Evolutionary conservation across 148 eudicot genomes (phyloP).

Genomic region (Euryodendron excelsum): DNA sequence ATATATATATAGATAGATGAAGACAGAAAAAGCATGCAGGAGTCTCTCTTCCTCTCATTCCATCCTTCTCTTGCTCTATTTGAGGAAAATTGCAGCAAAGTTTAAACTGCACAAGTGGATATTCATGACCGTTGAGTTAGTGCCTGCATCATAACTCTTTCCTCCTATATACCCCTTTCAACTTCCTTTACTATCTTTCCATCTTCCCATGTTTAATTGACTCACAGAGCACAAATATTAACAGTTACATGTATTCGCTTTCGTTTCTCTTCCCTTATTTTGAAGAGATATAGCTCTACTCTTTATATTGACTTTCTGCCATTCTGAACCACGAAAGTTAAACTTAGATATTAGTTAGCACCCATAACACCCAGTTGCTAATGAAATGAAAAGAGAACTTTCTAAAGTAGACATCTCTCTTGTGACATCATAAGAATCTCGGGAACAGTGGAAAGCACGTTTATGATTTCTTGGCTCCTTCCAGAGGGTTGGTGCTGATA

Average conservation of each 20-base stretch:
- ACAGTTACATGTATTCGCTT: background rate
- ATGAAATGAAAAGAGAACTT: background rate
- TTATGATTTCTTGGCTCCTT: background rate
- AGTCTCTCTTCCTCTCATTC: background rate
- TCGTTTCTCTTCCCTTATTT: background rate
- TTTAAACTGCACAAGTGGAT: background rate
- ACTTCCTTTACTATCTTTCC: background rate
- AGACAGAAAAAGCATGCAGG: background rate
- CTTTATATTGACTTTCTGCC: background rate
- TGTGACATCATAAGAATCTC: background rate
- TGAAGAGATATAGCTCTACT: background rate
- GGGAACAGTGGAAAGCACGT: too few species aligned
- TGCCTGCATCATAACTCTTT: background rate
- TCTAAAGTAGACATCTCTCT: background rate
- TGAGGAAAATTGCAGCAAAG: background rate
- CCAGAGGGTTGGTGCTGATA: background rate
- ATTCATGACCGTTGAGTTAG: background rate
- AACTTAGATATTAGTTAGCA: background rate
- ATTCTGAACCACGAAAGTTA: background rate
- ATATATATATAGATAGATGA: too few species aligned
- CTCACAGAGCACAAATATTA: background rate
- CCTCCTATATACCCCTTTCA: background rate
- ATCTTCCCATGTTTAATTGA: background rate
- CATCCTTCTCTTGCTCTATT: background rate
- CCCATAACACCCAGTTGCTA: background rate